Base-by-base conservation (phyloP, 345 rosid genomes). In the Acer campestre region DNA sequence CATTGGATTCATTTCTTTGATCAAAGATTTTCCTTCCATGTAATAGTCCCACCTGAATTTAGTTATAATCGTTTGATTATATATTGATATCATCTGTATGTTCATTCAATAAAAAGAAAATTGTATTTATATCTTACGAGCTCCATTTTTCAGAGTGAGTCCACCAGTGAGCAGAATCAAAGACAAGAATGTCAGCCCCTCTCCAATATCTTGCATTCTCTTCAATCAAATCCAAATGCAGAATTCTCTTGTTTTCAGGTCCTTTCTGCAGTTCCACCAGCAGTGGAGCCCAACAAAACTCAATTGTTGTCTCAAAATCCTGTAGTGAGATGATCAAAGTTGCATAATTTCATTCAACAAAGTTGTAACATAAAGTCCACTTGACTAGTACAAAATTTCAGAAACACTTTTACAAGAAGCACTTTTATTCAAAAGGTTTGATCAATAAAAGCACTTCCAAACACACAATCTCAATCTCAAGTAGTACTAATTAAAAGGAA, bases 121-220 rank as follows among this genome's bases (percentile, higher is more conserved):
- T 35, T 4, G 4, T 14, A 49, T 14, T 56, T 56, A 20, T n/a
- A 18, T 35, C 95, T 88, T 86, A 89, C 93, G 93, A 89, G 61
- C 87, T 89, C 81, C 78, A 82, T 81, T 90, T 75, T 22, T 91
- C 92, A n/a, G 94, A 90, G 76, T 92, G 99, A 82, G 97, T 92
- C 98, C 98, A 94, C 99, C 99, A 96, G 58, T 96, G 99, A 82
- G 98, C 99, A 0, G 97, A 92, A 74, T 96, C 98, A 53, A 96
- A 96, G 66, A 94, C 97, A 72, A 96, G 95, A 74, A 94, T 64
- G 79, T 96, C 94, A 12, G 84, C 95, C 66, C 91, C 88, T 70
- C 97, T 86, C 97, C 98, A 96, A 16, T 86, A 92, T 88, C 89
- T 89, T 55, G 99, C 99, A 81, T 92, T 94, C 82, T 88, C 97